Evolutionary conservation across 2,329 filamentous ascomycete genomes (phyloP).

Genomic region (Colletotrichum somersetense): DNA sequence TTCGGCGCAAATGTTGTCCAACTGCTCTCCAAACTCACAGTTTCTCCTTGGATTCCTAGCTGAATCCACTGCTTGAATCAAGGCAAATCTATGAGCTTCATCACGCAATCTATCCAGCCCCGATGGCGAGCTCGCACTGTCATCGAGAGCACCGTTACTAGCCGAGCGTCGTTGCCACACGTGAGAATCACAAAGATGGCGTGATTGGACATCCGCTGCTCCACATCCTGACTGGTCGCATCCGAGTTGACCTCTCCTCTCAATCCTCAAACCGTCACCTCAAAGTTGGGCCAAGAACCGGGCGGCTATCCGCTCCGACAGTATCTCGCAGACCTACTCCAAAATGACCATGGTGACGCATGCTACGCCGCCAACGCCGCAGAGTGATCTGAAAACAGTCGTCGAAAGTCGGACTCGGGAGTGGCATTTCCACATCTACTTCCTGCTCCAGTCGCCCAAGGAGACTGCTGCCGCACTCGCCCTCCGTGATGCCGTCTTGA

Average conservation of each 20-base stretch:
- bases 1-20: too few relatives aligned
- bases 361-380: conserved; percentile 42
- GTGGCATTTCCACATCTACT: conserved; percentile 54
- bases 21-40: too few relatives aligned
- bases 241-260: not conserved
- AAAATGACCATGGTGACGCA: conserved; percentile 41
- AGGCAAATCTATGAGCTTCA: not conserved
- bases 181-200: conserved; percentile 14
- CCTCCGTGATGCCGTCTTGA: conserved; percentile 50
- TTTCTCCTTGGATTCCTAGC: too few relatives aligned
- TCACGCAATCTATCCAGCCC: not conserved
- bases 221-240: conserved; percentile 11
- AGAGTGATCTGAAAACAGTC: conserved; percentile 48
- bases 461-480: conserved; percentile 51
- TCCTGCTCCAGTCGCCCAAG: conserved; percentile 49
- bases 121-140: not conserved
- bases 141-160: not conserved
- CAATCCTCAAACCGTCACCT: not conserved
- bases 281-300: not conserved
- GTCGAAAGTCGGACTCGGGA: conserved; percentile 48
- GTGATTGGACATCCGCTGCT: conserved; percentile 19
- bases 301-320: not conserved
- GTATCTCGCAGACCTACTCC: not conserved
- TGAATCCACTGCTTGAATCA: not conserved
- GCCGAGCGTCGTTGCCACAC: conserved; percentile 13